These are phyloP conservation scores for Epithele typhae DNA, from an alignment of 768 basidiomycete genomes.

Conservation along the genomic window DNA sequence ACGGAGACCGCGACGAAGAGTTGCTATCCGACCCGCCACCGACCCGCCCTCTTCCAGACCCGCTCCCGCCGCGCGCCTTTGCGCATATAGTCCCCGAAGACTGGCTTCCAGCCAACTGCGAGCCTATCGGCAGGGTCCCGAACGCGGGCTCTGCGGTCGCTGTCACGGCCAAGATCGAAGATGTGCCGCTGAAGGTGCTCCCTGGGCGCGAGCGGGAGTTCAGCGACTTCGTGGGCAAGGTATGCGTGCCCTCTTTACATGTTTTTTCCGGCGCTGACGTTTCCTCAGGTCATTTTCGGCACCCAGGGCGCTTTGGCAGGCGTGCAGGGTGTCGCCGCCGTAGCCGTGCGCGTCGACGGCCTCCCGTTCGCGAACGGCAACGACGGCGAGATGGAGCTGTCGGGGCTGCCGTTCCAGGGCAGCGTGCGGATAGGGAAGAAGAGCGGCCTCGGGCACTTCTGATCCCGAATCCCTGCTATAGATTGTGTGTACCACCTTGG, in stretches of 20 bases:
- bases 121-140: slow-evolving; percentile 33
- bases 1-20: background rate
- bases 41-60: slow-evolving; percentile 52
- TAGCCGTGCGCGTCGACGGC: slow-evolving; percentile 55
- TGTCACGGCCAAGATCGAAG: slow-evolving; percentile 61
- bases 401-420: slow-evolving; percentile 63
- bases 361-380: slow-evolving; percentile 46
- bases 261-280: slow-evolving; percentile 3
- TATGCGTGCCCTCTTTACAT: slow-evolving; percentile 21
- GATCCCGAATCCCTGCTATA: too few relatives aligned
- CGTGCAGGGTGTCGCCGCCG: slow-evolving; percentile 58
- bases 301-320: slow-evolving; percentile 64
- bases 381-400: slow-evolving; percentile 51
- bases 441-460: too few relatives aligned
- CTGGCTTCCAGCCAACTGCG: slow-evolving; percentile 53
- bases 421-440: slow-evolving; percentile 65
- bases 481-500: too few relatives aligned
- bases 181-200: slow-evolving; percentile 73
- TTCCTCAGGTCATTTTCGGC: slow-evolving; percentile 63
- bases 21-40: slow-evolving; percentile 33
- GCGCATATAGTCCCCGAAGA: slow-evolving; percentile 67
- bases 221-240: slow-evolving; percentile 74
- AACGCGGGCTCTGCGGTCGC: slow-evolving; percentile 52
- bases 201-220: slow-evolving; percentile 77
- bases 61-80: slow-evolving; percentile 70